Evolutionary conservation across 2,329 filamentous ascomycete species (phyloP).

Genomic region (Didymella arachidicola): DNA sequence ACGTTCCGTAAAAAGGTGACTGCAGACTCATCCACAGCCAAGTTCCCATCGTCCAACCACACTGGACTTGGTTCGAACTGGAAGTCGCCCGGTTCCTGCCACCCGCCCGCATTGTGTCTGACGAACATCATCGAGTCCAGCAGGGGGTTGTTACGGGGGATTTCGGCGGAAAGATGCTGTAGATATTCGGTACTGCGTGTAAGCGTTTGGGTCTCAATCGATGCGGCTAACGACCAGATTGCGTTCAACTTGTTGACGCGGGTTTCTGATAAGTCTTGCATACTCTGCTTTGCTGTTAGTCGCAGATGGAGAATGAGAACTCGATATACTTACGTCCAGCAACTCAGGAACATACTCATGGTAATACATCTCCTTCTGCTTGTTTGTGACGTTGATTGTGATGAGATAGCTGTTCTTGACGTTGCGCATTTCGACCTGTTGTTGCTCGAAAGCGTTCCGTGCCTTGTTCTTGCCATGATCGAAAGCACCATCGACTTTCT

Average conservation of each 20-base stretch:
- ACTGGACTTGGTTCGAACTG: conserved; percentile 92
- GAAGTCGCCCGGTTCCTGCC: conserved; percentile 85
- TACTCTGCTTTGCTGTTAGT: conserved; percentile 55
- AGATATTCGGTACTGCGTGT: conserved; percentile 76
- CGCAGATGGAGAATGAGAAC: background rate
- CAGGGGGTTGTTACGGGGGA: conserved; percentile 84
- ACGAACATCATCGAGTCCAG: conserved; percentile 99
- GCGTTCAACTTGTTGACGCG: conserved; percentile 83
- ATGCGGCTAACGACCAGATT: conserved; percentile 81
- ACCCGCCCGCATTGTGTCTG: conserved; percentile 83
- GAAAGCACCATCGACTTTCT: conserved; percentile 93
- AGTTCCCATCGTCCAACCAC: conserved; percentile 91
- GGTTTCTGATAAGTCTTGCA: conserved; percentile 94
- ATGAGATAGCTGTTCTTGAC: conserved; percentile 98
- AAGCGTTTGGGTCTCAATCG: conserved; percentile 81
- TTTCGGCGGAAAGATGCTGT: conserved; percentile 77
- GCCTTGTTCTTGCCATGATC: conserved; percentile 87
- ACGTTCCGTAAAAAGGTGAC: conserved; percentile 93
- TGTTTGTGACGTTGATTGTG: conserved; percentile 94
- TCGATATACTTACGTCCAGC: conserved; percentile 71
- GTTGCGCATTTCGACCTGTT: conserved; percentile 95
- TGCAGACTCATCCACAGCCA: conserved; percentile 85
- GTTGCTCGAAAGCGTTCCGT: conserved; percentile 88
- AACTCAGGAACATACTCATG: conserved; percentile 95
- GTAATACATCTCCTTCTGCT: conserved; percentile 96